These are phyloP conservation scores for Boletus rufocinnamomeus DNA, from an alignment of 768 basidiomycete genomes.

Conservation along the genomic window DNA sequence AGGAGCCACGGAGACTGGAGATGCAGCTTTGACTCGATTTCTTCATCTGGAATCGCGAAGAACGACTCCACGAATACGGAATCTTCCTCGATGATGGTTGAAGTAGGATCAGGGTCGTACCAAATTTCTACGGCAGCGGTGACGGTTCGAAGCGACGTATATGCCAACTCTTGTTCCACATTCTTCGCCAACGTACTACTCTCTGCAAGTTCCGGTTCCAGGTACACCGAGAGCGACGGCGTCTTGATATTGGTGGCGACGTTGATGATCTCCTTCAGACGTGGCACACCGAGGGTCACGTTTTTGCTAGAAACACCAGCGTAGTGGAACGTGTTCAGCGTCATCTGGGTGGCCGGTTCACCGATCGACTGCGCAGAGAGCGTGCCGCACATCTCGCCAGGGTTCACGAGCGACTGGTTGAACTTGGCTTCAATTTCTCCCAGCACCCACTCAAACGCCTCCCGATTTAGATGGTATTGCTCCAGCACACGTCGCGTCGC, in stretches of 20 bases:
- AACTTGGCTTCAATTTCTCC: constrained; percentile 95
- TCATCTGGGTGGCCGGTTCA: constrained; percentile 99
- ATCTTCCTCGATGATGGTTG: constrained; percentile 97
- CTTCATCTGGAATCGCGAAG: constrained; percentile 99
- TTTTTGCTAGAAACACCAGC: constrained; percentile 99
- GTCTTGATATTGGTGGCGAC: constrained; percentile 99
- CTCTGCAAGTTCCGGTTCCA: constrained; percentile 67
- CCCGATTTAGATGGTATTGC: constrained; percentile 81
- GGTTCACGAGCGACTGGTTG: constrained; percentile 88
- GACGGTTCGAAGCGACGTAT: constrained; percentile 90
- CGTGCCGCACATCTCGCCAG: constrained; percentile 99
- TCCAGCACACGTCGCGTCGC: constrained; percentile 87
- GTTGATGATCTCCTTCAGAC: constrained; percentile 99
- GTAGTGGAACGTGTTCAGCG: constrained; percentile 99
- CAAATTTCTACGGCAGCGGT: constrained; percentile 96
- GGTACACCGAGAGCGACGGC: constrained; percentile 91
- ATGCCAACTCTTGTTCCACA: constrained; percentile 91
- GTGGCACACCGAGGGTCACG: constrained; percentile 98
- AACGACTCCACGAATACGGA: constrained; percentile 95
- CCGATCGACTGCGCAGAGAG: constrained; percentile 98
- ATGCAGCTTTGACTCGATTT: constrained; percentile 86
- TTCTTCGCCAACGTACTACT: constrained; percentile 74
- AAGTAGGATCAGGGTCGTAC: constrained; percentile 91
- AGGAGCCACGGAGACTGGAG: constrained; percentile 97
- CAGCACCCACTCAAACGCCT: constrained; percentile 98